Conservation (phyloP, 2,329 filamentous ascomycete genomes). For the Scortechinia acanthostroma region DNA sequence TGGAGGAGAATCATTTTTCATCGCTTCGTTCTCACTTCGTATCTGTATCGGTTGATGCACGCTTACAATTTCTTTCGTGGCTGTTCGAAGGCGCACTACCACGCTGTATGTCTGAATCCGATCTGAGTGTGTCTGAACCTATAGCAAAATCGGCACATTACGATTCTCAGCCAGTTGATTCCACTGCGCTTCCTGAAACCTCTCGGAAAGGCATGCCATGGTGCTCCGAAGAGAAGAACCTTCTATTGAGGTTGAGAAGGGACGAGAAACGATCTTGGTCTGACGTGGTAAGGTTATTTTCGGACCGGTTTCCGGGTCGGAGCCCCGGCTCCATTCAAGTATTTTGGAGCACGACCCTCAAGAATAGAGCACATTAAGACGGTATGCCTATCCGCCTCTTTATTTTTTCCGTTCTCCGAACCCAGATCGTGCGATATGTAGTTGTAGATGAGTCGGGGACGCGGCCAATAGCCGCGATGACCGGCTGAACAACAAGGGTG, state of each 20-base stretch:
- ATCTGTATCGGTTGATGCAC: not conserved
- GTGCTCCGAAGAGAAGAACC: conserved; percentile 6
- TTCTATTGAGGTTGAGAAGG: conserved; percentile 8
- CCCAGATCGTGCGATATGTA: no score
- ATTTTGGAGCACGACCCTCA: conserved; percentile 8
- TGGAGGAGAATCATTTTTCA: no score
- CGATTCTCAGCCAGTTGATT: no score
- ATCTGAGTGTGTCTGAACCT: not conserved
- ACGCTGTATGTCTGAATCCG: not conserved
- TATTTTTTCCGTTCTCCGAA: no score
- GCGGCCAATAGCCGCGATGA: no score
- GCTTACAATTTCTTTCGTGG: not conserved
- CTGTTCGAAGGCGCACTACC: not conserved
- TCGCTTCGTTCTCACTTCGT: not conserved
- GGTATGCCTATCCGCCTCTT: no score
- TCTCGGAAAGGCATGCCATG: conserved; percentile 5
- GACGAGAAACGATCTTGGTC: conserved; percentile 9
- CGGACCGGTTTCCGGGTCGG: conserved; percentile 7
- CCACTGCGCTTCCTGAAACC: not conserved
- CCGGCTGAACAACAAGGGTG: no score
- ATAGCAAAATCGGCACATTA: not conserved
- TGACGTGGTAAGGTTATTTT: conserved; percentile 8
- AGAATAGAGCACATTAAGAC: conserved; percentile 4
- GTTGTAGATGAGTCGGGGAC: no score
- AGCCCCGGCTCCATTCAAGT: conserved; percentile 8